Conservation (phyloP, 1,284 basidiomycete genomes). For the Vanrija humicola region DNA sequence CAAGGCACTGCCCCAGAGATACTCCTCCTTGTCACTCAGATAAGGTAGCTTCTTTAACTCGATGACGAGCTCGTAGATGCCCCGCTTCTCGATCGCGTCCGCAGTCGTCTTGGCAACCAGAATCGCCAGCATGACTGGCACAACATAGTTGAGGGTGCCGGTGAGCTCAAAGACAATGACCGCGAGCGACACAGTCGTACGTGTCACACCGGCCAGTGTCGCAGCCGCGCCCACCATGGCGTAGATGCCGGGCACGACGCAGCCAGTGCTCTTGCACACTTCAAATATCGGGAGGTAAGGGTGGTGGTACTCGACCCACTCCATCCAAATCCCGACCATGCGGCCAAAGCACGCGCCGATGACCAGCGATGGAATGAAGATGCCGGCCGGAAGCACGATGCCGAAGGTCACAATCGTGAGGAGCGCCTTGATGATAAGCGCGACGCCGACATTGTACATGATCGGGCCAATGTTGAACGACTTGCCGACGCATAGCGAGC, state of each 20-base stretch:
- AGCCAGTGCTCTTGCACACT: conserved; percentile 53
- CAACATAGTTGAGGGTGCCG: conserved; percentile 87
- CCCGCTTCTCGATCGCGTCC: conserved; percentile 87
- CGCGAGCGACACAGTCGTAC: conserved; percentile 70
- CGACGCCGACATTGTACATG: conserved; percentile 62
- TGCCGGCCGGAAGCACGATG: conserved; percentile 88
- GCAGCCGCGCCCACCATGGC: conserved; percentile 90
- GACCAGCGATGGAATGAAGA: conserved; percentile 94
- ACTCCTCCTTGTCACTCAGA: conserved; percentile 81
- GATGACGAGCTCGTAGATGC: conserved; percentile 93
- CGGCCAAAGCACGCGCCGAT: conserved; percentile 96
- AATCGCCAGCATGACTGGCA: conserved; percentile 83
- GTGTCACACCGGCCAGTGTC: conserved; percentile 77
- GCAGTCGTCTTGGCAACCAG: conserved; percentile 90
- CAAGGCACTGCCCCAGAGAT: conserved; percentile 73
- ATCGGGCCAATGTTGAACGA: conserved; percentile 65
- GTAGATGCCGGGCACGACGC: conserved; percentile 73
- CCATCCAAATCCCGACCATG: conserved; percentile 77
- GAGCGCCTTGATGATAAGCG: conserved; percentile 74
- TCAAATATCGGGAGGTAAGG: conserved; percentile 64
- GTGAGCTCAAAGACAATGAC: conserved; percentile 98
- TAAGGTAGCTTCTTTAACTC: conserved; percentile 82
- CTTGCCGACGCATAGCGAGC: conserved; percentile 67
- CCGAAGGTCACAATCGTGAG: conserved; percentile 91
- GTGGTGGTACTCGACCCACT: conserved; percentile 67